Evolutionary conservation across 2,329 filamentous ascomycete genomes (phyloP), one percentile per base, ranked within the genome.

Genomic region (Aspergillus jensenii): DNA sequence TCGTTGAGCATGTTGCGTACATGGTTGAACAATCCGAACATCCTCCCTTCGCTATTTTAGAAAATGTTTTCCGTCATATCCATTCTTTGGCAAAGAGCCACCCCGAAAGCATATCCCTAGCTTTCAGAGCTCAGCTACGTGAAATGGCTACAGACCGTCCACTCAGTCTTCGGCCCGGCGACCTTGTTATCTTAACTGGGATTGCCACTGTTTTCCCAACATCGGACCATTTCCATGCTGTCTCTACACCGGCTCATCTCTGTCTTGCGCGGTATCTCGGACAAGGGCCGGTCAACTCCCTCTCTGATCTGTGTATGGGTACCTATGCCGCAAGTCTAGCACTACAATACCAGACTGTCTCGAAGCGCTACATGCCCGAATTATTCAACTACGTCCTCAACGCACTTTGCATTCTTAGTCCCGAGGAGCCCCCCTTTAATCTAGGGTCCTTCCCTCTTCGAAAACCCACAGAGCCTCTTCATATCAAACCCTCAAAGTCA

Each of bases 151-250:
- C 81, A 12, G 75, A 81, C 2, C 81, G 79, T 27, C 74, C 79
- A 0, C 68, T 85, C 81, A 66, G 83, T 73, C 68, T 83, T 72
- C 65, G 73, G 12, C 71, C 82, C n/a, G 90, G 91, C 17, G 93
- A 99, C 68, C 77, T 99, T 19, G 77, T 92, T 21, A 78, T 96
- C n/a, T 78, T 99, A 37, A 93, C 91, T 0, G 92, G 91, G 0
- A 85, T 97, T 59, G 87, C 88, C 41, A 87, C 87, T 2, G 90
- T 96, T 53, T 99, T 96, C 69, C 93, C 95, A 4, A 96, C 95
- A 0, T 97, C 93, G 0, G 95, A 99, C 75, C 93, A 98, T 76
- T 99, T 98, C 75, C 95, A 99, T 68, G 89, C 95, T 67, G 91
- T 98, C 37, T 89, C 91, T 41, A 99, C 95, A 2, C 95, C 95